A percentile compares a stretch with the other conserved stretches of the same genome.
phyloP scores from a whole-genome alignment of 2,329 filamentous ascomycete genomes.

The Beauveria rudraprayagi region DNA sequence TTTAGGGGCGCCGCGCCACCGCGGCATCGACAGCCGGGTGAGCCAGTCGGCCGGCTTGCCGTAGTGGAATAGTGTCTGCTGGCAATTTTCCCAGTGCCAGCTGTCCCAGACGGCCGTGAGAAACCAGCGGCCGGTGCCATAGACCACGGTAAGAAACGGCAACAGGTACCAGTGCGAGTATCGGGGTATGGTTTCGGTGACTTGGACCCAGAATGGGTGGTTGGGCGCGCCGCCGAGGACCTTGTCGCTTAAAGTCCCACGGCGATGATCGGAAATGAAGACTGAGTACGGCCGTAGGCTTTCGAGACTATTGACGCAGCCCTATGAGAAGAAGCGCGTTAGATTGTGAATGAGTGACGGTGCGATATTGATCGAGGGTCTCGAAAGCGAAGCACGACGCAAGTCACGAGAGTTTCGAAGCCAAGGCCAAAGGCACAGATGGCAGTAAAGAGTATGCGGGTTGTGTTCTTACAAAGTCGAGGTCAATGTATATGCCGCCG shows the following conservation, averaged over 20 bases:
- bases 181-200: constrained; percentile 6
- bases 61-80: background rate
- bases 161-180: background rate
- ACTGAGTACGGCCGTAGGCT: background rate
- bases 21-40: constrained; percentile 7
- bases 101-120: constrained; percentile 1
- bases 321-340: background rate
- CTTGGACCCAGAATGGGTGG: constrained; percentile 1
- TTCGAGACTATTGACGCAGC: constrained; percentile 6
- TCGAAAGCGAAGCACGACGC: too few relatives aligned
- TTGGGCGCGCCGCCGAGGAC: background rate
- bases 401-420: background rate
- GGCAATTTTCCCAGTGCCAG: constrained; percentile 3
- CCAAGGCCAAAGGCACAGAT: too few relatives aligned
- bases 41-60: background rate
- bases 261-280: constrained; percentile 1
- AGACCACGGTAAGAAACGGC: background rate
- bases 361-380: background rate
- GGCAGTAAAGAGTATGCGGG: background rate
- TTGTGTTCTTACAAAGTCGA: constrained; percentile 17
- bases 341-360: background rate
- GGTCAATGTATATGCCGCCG: constrained; percentile 66
- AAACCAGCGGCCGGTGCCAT: constrained; percentile 9
- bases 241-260: background rate
- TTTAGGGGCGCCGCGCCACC: constrained; percentile 8